A percentile compares a stretch with the other conserved stretches of the same genome.
Evolutionary conservation across 176 grass and related monocot genomes (phyloP).

Genomic region (Eragrostis nindensis): DNA sequence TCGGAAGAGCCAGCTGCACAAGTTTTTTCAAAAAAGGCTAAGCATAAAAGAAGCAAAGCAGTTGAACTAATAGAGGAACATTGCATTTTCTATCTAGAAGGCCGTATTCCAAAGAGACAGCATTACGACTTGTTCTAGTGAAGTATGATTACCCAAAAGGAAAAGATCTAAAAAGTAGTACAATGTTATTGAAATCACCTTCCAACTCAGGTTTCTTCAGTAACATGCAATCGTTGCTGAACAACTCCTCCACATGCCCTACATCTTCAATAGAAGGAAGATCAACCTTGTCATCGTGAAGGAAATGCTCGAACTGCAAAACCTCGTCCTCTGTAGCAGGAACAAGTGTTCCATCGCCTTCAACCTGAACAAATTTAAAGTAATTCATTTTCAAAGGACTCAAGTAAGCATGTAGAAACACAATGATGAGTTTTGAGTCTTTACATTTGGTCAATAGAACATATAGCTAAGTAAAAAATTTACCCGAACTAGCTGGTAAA

Average conservation of each 20-base stretch:
- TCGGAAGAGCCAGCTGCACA: conserved; percentile 50
- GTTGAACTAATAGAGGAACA: conserved; percentile 34
- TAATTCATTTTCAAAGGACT: conserved; percentile 9
- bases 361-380: conserved; percentile 67
- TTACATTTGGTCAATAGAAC: conserved; percentile 9
- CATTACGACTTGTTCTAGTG: conserved; percentile 25
- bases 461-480: conserved; percentile 31
- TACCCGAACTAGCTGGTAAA: conserved; percentile 99
- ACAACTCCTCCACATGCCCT: conserved; percentile 51
- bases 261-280: conserved; percentile 56
- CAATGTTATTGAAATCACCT: conserved; percentile 51
- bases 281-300: conserved; percentile 78
- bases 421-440: not conserved
- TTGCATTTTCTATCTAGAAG: conserved; percentile 26
- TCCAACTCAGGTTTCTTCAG: conserved; percentile 61
- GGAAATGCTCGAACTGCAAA: conserved; percentile 76
- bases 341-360: conserved; percentile 95
- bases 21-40: conserved; percentile 9
- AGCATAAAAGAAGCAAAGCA: conserved; percentile 1
- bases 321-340: conserved; percentile 96
- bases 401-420: conserved; percentile 21
- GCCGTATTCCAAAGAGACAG: not conserved
- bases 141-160: conserved; percentile 34
- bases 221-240: conserved; percentile 53
- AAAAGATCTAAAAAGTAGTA: conserved; percentile 31